Percentiles rank a stretch among this genome's conserved stretches.
Evolutionary conservation across 306 rosid genomes (phyloP).

Genomic region (Vigna hirtella): DNA sequence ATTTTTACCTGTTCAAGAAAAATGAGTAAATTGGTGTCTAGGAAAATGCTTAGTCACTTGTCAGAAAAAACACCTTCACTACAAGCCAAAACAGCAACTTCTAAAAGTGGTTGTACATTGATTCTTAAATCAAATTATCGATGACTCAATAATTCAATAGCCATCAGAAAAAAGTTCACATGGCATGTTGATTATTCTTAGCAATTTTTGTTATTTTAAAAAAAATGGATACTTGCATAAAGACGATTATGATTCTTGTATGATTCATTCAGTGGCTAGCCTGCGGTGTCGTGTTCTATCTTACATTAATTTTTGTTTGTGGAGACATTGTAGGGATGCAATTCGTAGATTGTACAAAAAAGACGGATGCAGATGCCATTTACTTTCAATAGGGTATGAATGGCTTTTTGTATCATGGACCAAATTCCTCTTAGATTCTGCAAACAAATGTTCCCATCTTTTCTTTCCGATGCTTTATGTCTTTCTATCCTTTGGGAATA

Average conservation of each 20-base stretch:
- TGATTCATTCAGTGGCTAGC: background rate
- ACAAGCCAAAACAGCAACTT: background rate
- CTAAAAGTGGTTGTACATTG: background rate
- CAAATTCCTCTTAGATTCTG: slow-evolving; percentile 48
- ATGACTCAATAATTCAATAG: slow-evolving; percentile 22
- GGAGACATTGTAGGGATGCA: slow-evolving; percentile 49
- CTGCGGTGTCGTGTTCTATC: background rate
- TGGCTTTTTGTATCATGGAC: slow-evolving; percentile 48
- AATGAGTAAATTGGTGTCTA: background rate
- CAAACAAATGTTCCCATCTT: background rate
- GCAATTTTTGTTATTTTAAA: background rate
- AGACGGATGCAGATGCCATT: slow-evolving; percentile 38
- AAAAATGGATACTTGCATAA: background rate
- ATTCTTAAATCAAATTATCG: background rate
- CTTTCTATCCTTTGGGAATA: background rate
- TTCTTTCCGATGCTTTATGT: slow-evolving; percentile 9
- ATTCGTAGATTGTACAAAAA: slow-evolving; percentile 48
- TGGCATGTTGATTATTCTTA: slow-evolving; percentile 6
- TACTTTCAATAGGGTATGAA: background rate
- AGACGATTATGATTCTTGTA: background rate
- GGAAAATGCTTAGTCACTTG: background rate
- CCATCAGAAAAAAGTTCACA: slow-evolving; percentile 41
- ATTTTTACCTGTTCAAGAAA: too few species aligned
- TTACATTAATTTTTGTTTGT: slow-evolving; percentile 38
- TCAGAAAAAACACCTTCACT: background rate